Conservation (phyloP, 2,329 filamentous ascomycete species). For the Trichoderma aggressivum region DNA sequence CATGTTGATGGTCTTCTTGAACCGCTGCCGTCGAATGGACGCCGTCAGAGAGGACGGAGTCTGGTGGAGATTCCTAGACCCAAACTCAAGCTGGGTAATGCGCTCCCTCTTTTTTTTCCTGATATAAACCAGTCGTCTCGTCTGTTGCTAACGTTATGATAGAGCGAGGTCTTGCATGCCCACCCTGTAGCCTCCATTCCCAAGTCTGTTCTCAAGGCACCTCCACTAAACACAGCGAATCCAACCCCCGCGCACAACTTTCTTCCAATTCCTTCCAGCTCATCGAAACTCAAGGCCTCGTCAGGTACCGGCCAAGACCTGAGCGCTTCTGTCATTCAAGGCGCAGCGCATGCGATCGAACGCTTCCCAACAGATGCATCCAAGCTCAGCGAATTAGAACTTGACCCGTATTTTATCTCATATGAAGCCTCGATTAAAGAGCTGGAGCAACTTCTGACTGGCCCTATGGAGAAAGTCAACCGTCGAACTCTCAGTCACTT, state of each 20-base stretch:
- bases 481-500: conserved; percentile 82
- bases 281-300: conserved; percentile 74
- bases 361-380: conserved; percentile 80
- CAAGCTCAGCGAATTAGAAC: conserved; percentile 77
- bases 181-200: conserved; percentile 88
- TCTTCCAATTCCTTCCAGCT: conserved; percentile 79
- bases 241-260: conserved; percentile 82
- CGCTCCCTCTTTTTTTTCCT: conserved; percentile 18
- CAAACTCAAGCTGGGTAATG: conserved; percentile 93
- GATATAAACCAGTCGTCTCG: neutral
- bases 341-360: conserved; percentile 59
- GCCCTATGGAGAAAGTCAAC: conserved; percentile 96
- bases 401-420: conserved; percentile 93
- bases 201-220: conserved; percentile 90
- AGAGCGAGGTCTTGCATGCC: conserved; percentile 94
- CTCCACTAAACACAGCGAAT: conserved; percentile 93
- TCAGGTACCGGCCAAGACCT: conserved; percentile 37
- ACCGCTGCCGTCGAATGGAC: conserved; percentile 89
- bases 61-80: conserved; percentile 96
- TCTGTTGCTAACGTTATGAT: conserved; percentile 22
- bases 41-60: conserved; percentile 89
- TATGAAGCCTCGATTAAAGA: conserved; percentile 93
- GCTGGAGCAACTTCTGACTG: conserved; percentile 80
- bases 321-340: conserved; percentile 37
- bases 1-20: conserved; percentile 94